phyloP scores from a whole-genome alignment of 108 stramenopile species.

The Schizochytrium sp. region DNA sequence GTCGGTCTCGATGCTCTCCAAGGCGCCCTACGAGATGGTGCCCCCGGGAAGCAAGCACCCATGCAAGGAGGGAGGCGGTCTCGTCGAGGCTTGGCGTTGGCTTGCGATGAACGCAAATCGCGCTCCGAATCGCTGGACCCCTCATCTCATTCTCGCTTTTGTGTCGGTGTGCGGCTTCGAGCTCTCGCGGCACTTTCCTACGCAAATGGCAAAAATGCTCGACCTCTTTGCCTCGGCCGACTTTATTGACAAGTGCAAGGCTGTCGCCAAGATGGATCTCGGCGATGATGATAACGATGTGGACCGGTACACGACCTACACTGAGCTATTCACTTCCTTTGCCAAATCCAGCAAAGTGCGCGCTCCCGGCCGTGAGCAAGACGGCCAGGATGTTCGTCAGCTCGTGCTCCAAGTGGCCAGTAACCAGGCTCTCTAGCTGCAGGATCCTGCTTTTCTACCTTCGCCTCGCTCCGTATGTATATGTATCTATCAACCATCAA shows the following conservation, averaged over 20 bases:
- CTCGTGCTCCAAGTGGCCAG: not conserved
- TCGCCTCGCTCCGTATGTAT: not conserved
- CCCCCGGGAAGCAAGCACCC: not conserved
- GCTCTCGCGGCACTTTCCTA: not conserved
- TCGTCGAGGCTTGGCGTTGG: slow-evolving; percentile 14
- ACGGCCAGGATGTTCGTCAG: not conserved
- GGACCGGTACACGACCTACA: not conserved
- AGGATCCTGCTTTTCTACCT: not conserved
- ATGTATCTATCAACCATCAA: not conserved
- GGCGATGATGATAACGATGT: not conserved
- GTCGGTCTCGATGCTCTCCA: not conserved
- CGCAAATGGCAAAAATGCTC: not conserved
- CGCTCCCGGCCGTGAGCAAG: not conserved
- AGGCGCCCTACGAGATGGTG: not conserved
- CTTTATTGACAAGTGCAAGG: not conserved
- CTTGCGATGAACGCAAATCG: not conserved
- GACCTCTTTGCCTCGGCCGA: not conserved
- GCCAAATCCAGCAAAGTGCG: not conserved
- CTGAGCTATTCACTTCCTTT: not conserved
- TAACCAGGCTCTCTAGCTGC: not conserved
- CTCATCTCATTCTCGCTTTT: not conserved
- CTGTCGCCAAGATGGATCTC: not conserved
- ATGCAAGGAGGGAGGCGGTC: not conserved
- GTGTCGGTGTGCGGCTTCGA: not conserved
- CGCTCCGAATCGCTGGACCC: not conserved